Percentiles rank a stretch among this genome's conserved stretches.
These are phyloP conservation scores for Ceratobasidium sp. DNA, from an alignment of 1,284 basidiomycete genomes.

Conservation along the genomic window DNA sequence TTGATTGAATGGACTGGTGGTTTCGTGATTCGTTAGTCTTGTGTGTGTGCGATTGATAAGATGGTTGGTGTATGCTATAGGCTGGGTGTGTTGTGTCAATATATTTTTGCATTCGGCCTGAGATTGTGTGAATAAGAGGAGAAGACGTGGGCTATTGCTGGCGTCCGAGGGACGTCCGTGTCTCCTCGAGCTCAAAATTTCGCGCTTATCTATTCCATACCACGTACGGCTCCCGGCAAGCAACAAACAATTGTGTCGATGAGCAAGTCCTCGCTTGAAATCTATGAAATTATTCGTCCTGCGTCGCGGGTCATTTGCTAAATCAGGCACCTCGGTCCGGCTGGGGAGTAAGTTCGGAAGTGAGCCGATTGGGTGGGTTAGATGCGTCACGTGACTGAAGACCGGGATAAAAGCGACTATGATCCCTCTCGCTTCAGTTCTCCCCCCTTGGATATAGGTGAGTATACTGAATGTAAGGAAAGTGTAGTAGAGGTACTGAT, in stretches of 20 bases:
- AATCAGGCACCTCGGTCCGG: no score
- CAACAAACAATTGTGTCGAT: no score
- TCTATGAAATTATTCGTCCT: no score
- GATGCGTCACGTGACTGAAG: not conserved
- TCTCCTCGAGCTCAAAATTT: no score
- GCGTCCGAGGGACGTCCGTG: not conserved
- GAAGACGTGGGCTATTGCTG: no score
- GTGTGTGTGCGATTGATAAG: not conserved
- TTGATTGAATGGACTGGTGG: slow-evolving; percentile 20
- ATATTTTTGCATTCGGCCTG: not conserved
- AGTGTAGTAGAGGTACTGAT: slow-evolving; percentile 3
- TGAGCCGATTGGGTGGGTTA: slow-evolving; percentile 12
- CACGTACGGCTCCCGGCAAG: no score
- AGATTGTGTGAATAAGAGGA: not conserved
- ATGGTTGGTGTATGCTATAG: not conserved
- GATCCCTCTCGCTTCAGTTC: not conserved
- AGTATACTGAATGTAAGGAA: not conserved
- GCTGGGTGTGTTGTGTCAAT: not conserved
- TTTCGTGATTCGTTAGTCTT: not conserved
- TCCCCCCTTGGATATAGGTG: not conserved
- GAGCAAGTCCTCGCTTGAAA: no score
- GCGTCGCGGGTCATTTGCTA: no score
- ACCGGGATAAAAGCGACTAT: slow-evolving; percentile 28
- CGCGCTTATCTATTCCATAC: no score
- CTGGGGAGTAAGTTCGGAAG: not conserved